Evolutionary conservation across 495 filamentous ascomycete species (phyloP).

Genomic region (Penicillium silybi): DNA sequence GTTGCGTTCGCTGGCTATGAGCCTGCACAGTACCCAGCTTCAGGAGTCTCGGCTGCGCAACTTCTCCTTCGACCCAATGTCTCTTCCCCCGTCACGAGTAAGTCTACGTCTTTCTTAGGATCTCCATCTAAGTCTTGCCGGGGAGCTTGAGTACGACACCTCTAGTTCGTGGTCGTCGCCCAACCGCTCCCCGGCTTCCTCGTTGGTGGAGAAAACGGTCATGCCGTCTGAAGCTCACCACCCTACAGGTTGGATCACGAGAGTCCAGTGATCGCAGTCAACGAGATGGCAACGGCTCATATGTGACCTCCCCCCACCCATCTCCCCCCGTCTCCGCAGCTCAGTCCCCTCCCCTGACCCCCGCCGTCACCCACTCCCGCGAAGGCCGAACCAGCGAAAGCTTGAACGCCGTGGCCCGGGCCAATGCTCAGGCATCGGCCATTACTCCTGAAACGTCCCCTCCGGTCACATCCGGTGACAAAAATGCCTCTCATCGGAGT

Average conservation of each 20-base stretch:
- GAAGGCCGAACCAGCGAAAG: slow-evolving; percentile 38
- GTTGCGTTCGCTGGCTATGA: slow-evolving; percentile 66
- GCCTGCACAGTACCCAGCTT: slow-evolving; percentile 66
- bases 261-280: slow-evolving; percentile 44
- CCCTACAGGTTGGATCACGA: slow-evolving; percentile 43
- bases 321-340: slow-evolving; percentile 58
- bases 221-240: slow-evolving; percentile 12
- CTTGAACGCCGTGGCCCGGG: slow-evolving; percentile 34
- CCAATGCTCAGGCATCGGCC: slow-evolving; percentile 63
- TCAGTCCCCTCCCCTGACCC: slow-evolving; percentile 87
- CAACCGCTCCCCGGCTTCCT: neutral
- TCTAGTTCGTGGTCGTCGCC: neutral
- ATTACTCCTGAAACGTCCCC: slow-evolving; percentile 48
- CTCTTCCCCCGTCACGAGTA: slow-evolving; percentile 82
- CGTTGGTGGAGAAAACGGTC: slow-evolving; percentile 1
- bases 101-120: slow-evolving; percentile 25
- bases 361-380: slow-evolving; percentile 64
- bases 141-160: neutral
- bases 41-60: slow-evolving; percentile 80
- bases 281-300: slow-evolving; percentile 37
- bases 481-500: slow-evolving; percentile 27
- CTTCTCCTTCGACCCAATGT: slow-evolving; percentile 83
- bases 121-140: neutral
- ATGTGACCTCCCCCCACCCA: slow-evolving; percentile 36
- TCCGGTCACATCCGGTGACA: slow-evolving; percentile 30